Base-by-base conservation (phyloP, 2,329 filamentous ascomycete species). In the Epicoccum nigrum region DNA sequence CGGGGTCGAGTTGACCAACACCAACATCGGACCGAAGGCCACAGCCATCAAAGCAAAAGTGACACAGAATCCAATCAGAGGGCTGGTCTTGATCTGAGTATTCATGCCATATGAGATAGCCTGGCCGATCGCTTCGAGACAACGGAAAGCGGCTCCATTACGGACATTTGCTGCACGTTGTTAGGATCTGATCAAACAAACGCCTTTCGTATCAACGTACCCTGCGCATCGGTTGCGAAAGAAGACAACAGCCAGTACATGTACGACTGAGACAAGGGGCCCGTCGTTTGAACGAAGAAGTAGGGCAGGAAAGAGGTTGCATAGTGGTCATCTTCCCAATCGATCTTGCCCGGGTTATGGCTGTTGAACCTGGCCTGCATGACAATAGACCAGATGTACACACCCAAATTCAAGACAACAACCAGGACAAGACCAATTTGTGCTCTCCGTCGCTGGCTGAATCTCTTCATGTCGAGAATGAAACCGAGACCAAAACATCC, bases 391-490 rank as follows among this genome's bases (percentile, higher is more conserved):
- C 77, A 80, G 51, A 79, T 76, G 43, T 80, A 80, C 0, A 79
- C 77, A n/a, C 74, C 77, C 4, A 76, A 54, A 35, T 79, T 80
- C 6, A 78, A 71, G n/a, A 76, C 62, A 2, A 77, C 72, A 4
- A 80, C 76, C 3, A 69, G 74, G 52, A 74, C 75, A 6, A 80
- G 71, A 39, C 77, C 77, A 4, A 76, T 50, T 49, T 80, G 77
- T 13, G 77, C 78, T 11, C 78, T 72, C 16, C 77, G 75, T 7
- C 78, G 65, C 58, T 83, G 59, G 82, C 89, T 7, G 77, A 83
- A 56, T 84, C 88, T 20, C 74, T 95, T 46, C 83, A 89, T 62
- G 73, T 78, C 47, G 86, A 85, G 77, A 81, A 94, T 74, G 49
- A 79, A 80, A 1, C 77, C 77, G 4, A 79, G 74, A 33, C 76